Evolutionary conservation across 139 green algal genomes (phyloP).

Genomic region (Eudorina sp.): DNA sequence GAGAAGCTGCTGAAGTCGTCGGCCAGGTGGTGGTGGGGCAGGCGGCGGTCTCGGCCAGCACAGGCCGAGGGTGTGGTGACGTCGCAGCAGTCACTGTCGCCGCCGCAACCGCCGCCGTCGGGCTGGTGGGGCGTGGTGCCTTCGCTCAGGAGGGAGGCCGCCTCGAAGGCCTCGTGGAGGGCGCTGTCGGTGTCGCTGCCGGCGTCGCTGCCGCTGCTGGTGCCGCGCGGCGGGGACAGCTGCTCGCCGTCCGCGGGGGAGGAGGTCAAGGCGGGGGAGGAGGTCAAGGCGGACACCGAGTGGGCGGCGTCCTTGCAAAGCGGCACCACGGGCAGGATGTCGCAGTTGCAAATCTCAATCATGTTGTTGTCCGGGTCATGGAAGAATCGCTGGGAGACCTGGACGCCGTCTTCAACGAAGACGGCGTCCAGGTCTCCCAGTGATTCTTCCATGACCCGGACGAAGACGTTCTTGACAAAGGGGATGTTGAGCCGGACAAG

Average conservation of each 20-base stretch:
- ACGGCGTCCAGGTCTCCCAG: too few species aligned
- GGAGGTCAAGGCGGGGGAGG: too few species aligned
- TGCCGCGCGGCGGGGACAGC: too few species aligned
- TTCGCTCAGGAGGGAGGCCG: background rate
- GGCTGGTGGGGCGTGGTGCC: background rate
- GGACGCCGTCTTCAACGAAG: constrained; percentile 57
- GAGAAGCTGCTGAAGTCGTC: background rate
- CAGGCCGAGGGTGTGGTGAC: background rate
- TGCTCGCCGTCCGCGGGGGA: too few species aligned
- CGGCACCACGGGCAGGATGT: constrained; percentile 67
- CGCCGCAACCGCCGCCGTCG: background rate
- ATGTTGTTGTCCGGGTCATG: constrained; percentile 85
- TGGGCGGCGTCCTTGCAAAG: background rate
- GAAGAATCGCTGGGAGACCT: constrained; percentile 72
- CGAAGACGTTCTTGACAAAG: constrained; percentile 58
- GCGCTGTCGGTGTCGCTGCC: background rate
- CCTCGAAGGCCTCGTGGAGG: background rate
- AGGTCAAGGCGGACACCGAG: too few species aligned
- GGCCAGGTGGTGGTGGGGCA: background rate
- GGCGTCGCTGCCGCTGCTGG: background rate
- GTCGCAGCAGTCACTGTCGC: background rate
- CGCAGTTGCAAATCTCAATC: constrained; percentile 59
- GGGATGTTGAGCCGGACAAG: constrained; percentile 47
- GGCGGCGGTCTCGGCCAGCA: background rate
- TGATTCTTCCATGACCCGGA: too few species aligned